A percentile compares a stretch with the other conserved stretches of the same genome.
phyloP scores from a whole-genome alignment of 495 filamentous ascomycete species.

The Aspergillus nanangensis region DNA sequence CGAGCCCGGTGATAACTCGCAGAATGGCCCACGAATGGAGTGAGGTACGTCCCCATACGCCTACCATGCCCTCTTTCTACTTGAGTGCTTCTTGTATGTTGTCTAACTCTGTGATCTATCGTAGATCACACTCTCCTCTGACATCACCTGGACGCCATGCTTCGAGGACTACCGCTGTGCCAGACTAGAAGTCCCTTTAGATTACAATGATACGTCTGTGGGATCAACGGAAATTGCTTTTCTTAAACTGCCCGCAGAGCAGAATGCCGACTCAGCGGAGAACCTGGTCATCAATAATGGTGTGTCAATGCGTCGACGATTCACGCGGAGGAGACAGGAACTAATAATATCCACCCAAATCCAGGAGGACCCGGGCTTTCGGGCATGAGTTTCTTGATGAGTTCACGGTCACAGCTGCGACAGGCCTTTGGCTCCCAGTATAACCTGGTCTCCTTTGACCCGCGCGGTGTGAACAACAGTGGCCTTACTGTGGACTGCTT shows the following conservation, averaged over 20 bases:
- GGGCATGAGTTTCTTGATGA: constrained; percentile 16
- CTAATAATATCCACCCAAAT: not conserved
- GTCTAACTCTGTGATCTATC: too few relatives aligned
- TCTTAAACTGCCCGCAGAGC: constrained; percentile 18
- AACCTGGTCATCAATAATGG: constrained; percentile 15
- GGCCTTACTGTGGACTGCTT: constrained; percentile 34
- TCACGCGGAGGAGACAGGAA: not conserved
- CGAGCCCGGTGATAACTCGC: too few relatives aligned
- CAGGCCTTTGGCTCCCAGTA: constrained; percentile 29
- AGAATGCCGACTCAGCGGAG: constrained; percentile 9
- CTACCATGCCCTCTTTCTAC: too few relatives aligned
- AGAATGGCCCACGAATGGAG: too few relatives aligned
- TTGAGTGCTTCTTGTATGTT: too few relatives aligned
- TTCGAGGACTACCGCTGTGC: constrained; percentile 18
- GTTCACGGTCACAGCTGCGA: not conserved
- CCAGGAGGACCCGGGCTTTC: constrained; percentile 43
- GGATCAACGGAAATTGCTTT: constrained; percentile 20
- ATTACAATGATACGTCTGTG: constrained; percentile 18
- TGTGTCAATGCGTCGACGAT: not conserved
- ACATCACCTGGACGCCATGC: constrained; percentile 19
- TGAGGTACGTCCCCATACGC: too few relatives aligned
- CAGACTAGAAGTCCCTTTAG: constrained; percentile 18
- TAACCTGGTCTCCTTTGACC: constrained; percentile 47
- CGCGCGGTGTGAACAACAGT: constrained; percentile 42
- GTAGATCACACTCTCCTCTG: constrained; percentile 10